Percentiles rank a stretch among this genome's conserved stretches.
Conservation (phyloP, 805 yeast genomes). For the Kuraishia floccosa region DNA sequence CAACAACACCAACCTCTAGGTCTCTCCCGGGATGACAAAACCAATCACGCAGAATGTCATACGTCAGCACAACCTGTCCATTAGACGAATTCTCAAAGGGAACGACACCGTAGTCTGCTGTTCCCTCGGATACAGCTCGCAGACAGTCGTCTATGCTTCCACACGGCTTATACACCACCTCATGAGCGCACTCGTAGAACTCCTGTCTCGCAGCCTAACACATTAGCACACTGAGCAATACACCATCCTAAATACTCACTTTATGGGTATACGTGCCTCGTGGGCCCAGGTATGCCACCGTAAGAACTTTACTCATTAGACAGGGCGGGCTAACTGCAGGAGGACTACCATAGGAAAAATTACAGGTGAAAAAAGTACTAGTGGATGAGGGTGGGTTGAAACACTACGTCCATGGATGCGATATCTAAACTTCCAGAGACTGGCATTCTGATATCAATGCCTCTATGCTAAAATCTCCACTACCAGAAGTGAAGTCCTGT, state of each 20-base stretch:
- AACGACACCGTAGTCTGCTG: slow-evolving; percentile 62
- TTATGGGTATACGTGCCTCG: slow-evolving; percentile 90
- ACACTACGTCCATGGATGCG: too few species aligned
- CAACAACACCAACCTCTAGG: slow-evolving; percentile 45
- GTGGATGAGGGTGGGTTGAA: too few species aligned
- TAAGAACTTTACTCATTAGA: slow-evolving; percentile 11
- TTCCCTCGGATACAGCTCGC: slow-evolving; percentile 26
- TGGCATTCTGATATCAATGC: slow-evolving; percentile 63
- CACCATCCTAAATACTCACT: slow-evolving; percentile 20
- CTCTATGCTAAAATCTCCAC: slow-evolving; percentile 53
- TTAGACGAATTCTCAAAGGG: slow-evolving; percentile 94
- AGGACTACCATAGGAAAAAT: too few species aligned
- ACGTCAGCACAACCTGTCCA: slow-evolving; percentile 83
- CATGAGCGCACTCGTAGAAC: slow-evolving; percentile 14
- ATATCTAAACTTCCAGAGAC: slow-evolving; percentile 43
- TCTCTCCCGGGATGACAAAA: slow-evolving; percentile 13
- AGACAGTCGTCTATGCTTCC: slow-evolving; percentile 52
- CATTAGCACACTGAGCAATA: slow-evolving; percentile 5
- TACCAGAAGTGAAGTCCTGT: slow-evolving; percentile 60
- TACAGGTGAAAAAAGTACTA: too few species aligned
- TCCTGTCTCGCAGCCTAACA: slow-evolving; percentile 36
- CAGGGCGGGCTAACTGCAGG: too few species aligned
- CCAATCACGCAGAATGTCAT: slow-evolving; percentile 71
- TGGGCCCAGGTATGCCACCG: slow-evolving; percentile 79
- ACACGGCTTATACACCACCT: slow-evolving; percentile 21